phyloP scores from a whole-genome alignment of 441 rosid genomes.

The Pelargonium fulgidum region DNA sequence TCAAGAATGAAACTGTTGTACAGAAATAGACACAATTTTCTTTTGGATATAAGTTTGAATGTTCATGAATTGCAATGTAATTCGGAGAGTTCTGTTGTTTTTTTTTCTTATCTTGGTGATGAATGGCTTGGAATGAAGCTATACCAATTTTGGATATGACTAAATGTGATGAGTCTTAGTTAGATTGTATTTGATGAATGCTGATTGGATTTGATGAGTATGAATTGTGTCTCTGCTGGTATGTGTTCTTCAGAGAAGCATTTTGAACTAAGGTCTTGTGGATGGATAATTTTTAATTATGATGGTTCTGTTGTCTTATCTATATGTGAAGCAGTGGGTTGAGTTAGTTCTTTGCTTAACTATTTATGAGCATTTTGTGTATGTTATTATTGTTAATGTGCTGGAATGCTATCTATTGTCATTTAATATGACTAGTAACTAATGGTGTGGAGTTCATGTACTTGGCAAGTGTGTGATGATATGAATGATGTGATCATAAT shows the following conservation, averaged over 20 bases:
- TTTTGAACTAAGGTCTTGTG: conserved; percentile 1
- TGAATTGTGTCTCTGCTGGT: conserved; percentile 14
- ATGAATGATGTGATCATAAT: background rate
- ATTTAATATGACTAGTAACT: conserved; percentile 2
- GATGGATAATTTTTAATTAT: conserved; percentile 20
- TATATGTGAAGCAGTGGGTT: conserved; percentile 18
- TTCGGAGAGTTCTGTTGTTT: conserved; percentile 30
- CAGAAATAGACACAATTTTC: conserved; percentile 25
- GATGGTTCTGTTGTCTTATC: conserved; percentile 14
- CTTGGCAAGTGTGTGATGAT: conserved; percentile 13
- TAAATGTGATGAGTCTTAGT: conserved; percentile 31
- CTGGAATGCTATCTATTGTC: background rate
- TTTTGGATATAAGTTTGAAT: conserved; percentile 30
- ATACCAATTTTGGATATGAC: conserved; percentile 15
- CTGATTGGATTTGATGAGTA: conserved; percentile 19
- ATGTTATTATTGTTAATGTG: background rate
- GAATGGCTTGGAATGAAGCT: conserved; percentile 30
- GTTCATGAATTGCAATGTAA: conserved; percentile 35
- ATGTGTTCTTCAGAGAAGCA: conserved; percentile 11
- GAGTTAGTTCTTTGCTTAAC: conserved; percentile 17
- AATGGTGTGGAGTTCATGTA: background rate
- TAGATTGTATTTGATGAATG: conserved; percentile 31
- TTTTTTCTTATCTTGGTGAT: conserved; percentile 25
- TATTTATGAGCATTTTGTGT: conserved; percentile 6
- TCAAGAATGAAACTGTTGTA: conserved; percentile 49